phyloP scores from a whole-genome alignment of 140 eudicot genomes.

The Ambrosia hybrid region DNA sequence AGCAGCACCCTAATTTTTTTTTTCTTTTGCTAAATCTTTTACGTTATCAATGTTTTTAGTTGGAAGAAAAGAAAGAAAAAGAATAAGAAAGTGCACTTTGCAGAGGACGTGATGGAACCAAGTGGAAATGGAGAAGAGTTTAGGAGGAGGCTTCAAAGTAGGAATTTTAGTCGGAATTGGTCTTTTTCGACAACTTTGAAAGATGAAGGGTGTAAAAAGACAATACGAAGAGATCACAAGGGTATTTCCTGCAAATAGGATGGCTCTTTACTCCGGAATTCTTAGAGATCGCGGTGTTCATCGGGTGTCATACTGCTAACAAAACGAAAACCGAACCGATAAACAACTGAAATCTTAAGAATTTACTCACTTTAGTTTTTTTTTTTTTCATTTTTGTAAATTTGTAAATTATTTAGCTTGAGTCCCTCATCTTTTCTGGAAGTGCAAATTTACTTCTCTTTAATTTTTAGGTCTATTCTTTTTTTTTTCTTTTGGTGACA shows the following conservation, averaged over 20 bases:
- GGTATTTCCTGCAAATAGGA: slow-evolving; percentile 67
- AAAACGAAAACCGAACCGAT: background rate
- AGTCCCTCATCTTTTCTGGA: slow-evolving; percentile 19
- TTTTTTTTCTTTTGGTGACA: background rate
- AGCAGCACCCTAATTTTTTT: background rate
- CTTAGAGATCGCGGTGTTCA: slow-evolving; percentile 65
- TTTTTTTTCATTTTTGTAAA: background rate
- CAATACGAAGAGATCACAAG: slow-evolving; percentile 8
- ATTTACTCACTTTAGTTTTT: background rate
- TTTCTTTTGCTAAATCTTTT: background rate
- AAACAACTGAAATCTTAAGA: background rate
- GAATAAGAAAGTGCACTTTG: slow-evolving; percentile 70
- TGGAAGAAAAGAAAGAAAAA: slow-evolving; percentile 45
- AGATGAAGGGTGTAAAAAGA: slow-evolving; percentile 25
- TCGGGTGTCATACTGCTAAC: slow-evolving; percentile 45
- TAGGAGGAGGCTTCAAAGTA: slow-evolving; percentile 40
- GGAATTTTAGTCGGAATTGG: slow-evolving; percentile 11
- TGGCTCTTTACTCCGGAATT: slow-evolving; percentile 74
- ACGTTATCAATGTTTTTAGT: slow-evolving; percentile 20
- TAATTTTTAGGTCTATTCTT: slow-evolving; percentile 13
- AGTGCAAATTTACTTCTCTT: slow-evolving; percentile 13
- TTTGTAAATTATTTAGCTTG: slow-evolving; percentile 28
- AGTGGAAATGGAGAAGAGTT: slow-evolving; percentile 70
- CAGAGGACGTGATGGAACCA: slow-evolving; percentile 85
- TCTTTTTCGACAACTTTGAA: slow-evolving; percentile 5